Conservation (phyloP, 345 rosid genomes). For the Linum lewisii region DNA sequence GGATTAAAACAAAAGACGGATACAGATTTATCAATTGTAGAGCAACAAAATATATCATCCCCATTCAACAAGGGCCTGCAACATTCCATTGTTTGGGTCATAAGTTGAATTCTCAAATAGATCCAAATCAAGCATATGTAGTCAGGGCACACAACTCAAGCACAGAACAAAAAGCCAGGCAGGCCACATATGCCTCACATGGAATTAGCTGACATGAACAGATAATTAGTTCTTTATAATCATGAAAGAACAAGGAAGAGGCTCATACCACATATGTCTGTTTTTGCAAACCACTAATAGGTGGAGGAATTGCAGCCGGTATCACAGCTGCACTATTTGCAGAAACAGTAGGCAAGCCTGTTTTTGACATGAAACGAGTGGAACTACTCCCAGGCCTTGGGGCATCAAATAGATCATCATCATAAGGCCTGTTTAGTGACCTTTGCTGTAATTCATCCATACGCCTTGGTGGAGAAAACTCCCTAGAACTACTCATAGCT, state of each 20-base stretch:
- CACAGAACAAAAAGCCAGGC: not conserved
- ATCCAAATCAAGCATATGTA: no score
- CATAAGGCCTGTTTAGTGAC: slow-evolving; percentile 39
- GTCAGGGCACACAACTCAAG: no score
- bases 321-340: slow-evolving; percentile 42
- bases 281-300: slow-evolving; percentile 36
- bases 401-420: slow-evolving; percentile 46
- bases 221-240: no score
- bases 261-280: slow-evolving; percentile 43
- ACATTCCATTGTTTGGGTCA: not conserved
- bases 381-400: slow-evolving; percentile 38
- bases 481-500: slow-evolving; percentile 45
- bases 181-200: no score
- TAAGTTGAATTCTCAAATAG: not conserved
- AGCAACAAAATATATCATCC: no score
- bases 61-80: no score
- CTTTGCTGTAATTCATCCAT: slow-evolving; percentile 40
- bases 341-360: slow-evolving; percentile 41
- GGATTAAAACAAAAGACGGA: no score
- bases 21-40: no score
- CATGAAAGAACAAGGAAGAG: slow-evolving; percentile 4
- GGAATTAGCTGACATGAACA: no score
- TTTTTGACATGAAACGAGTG: slow-evolving; percentile 39
- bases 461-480: slow-evolving; percentile 46
- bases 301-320: slow-evolving; percentile 41